Base-by-base conservation (phyloP, 495 filamentous ascomycete species). In the Penicillium lagena region DNA sequence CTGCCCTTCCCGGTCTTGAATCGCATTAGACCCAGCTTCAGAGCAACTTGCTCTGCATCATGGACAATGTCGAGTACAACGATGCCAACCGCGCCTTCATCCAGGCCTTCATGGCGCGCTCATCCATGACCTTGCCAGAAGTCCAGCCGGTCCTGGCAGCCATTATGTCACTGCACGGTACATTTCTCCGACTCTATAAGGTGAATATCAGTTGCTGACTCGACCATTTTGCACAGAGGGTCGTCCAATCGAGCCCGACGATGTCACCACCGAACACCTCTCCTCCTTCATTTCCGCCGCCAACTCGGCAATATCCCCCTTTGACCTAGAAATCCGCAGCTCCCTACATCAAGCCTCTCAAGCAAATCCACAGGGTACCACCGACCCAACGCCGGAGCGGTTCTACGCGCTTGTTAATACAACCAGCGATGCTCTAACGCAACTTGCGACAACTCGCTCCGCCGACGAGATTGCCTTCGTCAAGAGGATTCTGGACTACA, bases 391-490 rank as follows among this genome's bases (percentile, higher is more conserved):
- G 1, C 68, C 64, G 9, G 55, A 64, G 9, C 67, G 70, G 9
- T 59, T 81, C 0, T 95, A 80, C 56, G 86, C 86, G 1, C 76
- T 96, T 9, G 81, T 96, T n/a, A 98, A 98, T 62, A 87, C 85
- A 2, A 86, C 82, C 15, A 86, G 82, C 47, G 93, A 97, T 62
- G 68, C 82, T 1, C 56, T 89, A 9, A 93, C 87, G 1, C 90
- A 96, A 59, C 72, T 96, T 17, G 88, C 89, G n/a, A 97, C 93
- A 1, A 79, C 75, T 0, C 82, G 83, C 59, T 71, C 80, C 0
- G 66, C 87, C 13, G 94, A 97, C 46, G 90, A 97, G 67, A 89
- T 97, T 31, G 78, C 86, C 9, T 98, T 85, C 62, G 74, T 97
- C 44, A 89, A 94, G 67, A 71, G 93, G 1, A 59, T 97, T 12